Evolutionary conservation across 1,284 basidiomycete genomes (phyloP).

Genomic region (Marasmius tenuissimus): DNA sequence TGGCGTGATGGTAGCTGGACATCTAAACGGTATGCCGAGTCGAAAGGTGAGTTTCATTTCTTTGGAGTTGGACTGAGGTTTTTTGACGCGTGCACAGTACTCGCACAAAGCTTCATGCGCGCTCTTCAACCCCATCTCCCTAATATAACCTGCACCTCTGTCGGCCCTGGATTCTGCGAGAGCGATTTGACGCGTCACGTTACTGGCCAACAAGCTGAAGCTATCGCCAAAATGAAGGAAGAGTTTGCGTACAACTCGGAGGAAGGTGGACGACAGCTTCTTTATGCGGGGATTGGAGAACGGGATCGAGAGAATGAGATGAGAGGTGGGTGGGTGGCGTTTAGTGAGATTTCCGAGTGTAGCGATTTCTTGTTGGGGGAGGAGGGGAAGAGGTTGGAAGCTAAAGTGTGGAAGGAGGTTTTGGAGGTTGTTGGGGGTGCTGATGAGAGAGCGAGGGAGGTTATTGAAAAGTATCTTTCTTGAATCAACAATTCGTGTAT

Average conservation of each 20-base stretch:
- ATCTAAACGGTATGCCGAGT: no score
- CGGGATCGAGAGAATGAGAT: constrained; percentile 20
- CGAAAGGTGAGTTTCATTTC: neutral
- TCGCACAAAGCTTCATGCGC: constrained; percentile 43
- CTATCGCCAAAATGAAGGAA: constrained; percentile 19
- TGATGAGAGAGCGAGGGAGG: neutral
- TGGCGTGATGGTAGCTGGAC: no score
- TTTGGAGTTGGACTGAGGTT: no score
- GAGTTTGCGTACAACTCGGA: constrained; percentile 35
- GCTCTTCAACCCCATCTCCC: constrained; percentile 36
- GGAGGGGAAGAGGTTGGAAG: constrained; percentile 39
- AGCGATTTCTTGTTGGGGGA: constrained; percentile 27
- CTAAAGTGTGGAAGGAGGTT: constrained; percentile 40
- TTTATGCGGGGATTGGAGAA: constrained; percentile 38
- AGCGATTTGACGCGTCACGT: constrained; percentile 37
- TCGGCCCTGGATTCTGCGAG: constrained; percentile 49
- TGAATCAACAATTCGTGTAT: no score
- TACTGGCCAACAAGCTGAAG: constrained; percentile 15
- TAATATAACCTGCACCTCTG: constrained; percentile 31
- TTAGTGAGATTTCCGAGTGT: constrained; percentile 12
- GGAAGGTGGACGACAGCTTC: constrained; percentile 39
- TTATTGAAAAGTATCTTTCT: neutral
- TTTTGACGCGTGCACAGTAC: constrained; percentile 27
- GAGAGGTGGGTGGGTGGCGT: constrained; percentile 12
- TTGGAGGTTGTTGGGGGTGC: neutral